Evolutionary conservation across 805 yeast genomes (phyloP).

Genomic region (Yarrowia sp.): DNA sequence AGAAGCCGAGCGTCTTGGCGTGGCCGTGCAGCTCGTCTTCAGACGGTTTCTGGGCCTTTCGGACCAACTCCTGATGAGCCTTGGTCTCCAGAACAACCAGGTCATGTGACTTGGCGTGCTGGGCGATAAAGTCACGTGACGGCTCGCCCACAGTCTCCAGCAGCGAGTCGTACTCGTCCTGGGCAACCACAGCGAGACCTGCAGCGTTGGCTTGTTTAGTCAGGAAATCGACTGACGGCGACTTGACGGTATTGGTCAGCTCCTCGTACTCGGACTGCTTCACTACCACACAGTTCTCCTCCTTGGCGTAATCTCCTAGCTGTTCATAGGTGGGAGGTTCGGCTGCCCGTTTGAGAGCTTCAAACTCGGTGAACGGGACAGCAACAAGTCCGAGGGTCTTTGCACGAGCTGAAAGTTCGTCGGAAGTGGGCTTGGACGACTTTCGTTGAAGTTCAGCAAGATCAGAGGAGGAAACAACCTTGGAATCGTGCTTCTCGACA

Average conservation of each 20-base stretch:
- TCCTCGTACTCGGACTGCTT: slow-evolving; percentile 11
- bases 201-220: slow-evolving; percentile 5
- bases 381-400: slow-evolving; percentile 46
- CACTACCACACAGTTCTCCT: slow-evolving; percentile 43
- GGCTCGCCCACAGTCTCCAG: slow-evolving; percentile 30
- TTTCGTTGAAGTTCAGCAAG: slow-evolving; percentile 39
- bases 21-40: slow-evolving; percentile 32
- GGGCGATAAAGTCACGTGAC: slow-evolving; percentile 48
- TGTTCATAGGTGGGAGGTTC: slow-evolving; percentile 45
- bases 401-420: slow-evolving; percentile 24
- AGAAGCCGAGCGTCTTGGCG: slow-evolving; percentile 31
- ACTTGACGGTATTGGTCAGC: background rate
- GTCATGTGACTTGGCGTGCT: slow-evolving; percentile 48
- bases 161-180: slow-evolving; percentile 36
- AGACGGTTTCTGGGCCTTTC: slow-evolving; percentile 27
- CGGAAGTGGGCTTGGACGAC: slow-evolving; percentile 9
- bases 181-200: slow-evolving; percentile 17
- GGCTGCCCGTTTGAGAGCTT: slow-evolving; percentile 44
- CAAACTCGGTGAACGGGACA: slow-evolving; percentile 45
- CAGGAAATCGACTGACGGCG: slow-evolving; percentile 19
- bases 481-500: slow-evolving; percentile 42
- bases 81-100: slow-evolving; percentile 49
- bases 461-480: background rate
- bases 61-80: slow-evolving; percentile 46
- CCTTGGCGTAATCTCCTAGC: slow-evolving; percentile 46